A percentile compares a stretch with the other conserved stretches of the same genome.
phyloP scores from a whole-genome alignment of 2,329 filamentous ascomycete species.

The Ceratocystis ficicola region DNA sequence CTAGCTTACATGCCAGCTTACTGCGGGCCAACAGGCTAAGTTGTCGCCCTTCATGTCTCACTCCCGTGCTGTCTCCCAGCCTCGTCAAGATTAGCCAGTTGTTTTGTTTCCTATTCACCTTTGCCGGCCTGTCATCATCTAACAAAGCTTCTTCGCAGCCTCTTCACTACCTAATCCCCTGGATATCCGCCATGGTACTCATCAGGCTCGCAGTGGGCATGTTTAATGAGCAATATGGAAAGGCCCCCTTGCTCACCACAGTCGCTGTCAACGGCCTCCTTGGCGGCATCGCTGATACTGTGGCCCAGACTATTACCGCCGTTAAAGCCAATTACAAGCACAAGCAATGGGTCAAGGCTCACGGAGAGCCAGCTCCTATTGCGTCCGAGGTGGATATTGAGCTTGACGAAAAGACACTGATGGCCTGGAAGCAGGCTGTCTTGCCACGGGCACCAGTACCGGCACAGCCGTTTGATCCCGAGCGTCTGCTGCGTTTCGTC shows the following conservation, averaged over 20 bases:
- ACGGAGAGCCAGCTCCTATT: constrained; percentile 14
- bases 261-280: constrained; percentile 98
- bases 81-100: not conserved
- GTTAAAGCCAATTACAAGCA: constrained; percentile 52
- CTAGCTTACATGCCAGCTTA: constrained; percentile 3
- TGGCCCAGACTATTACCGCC: constrained; percentile 83
- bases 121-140: not conserved
- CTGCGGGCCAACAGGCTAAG: not conserved
- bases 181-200: constrained; percentile 17
- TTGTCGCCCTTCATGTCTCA: not conserved
- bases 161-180: constrained; percentile 16
- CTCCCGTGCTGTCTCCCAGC: not conserved
- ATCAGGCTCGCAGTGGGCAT: constrained; percentile 7
- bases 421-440: constrained; percentile 52
- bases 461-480: constrained; percentile 72
- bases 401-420: constrained; percentile 66
- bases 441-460: constrained; percentile 35
- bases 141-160: constrained; percentile 9
- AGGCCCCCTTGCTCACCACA: constrained; percentile 67
- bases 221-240: constrained; percentile 16
- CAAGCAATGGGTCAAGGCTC: constrained; percentile 59
- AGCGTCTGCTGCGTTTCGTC: constrained; percentile 90
- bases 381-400: constrained; percentile 35
- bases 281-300: constrained; percentile 89
- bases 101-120: not conserved